A percentile compares a stretch with the other conserved stretches of the same genome.
Conservation (phyloP, 768 basidiomycete genomes). For the Antrodiella citrinella region DNA sequence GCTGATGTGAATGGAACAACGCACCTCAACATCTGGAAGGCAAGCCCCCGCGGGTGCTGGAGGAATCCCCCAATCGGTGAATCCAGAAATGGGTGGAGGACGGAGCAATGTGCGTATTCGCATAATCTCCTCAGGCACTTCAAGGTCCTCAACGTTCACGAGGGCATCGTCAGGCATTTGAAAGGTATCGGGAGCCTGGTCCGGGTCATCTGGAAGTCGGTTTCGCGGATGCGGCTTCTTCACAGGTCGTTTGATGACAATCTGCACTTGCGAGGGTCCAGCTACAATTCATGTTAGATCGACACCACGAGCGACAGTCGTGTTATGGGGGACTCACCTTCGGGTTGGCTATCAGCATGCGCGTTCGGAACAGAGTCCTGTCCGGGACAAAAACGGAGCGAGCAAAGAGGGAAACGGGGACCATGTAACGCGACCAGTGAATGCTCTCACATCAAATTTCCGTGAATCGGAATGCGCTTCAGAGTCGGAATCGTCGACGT, state of each 20-base stretch:
- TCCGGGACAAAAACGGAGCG: conserved; percentile 51
- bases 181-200: conserved; percentile 8
- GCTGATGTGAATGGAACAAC: no score
- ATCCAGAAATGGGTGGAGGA: conserved; percentile 57
- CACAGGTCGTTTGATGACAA: conserved; percentile 48
- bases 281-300: no score
- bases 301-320: no score
- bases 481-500: conserved; percentile 55
- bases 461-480: conserved; percentile 16
- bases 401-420: conserved; percentile 59
- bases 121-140: conserved; percentile 33
- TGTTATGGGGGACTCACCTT: conserved; percentile 38
- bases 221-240: conserved; percentile 43
- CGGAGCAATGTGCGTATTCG: conserved; percentile 47
- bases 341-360: conserved; percentile 27
- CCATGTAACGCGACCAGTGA: conserved; percentile 25
- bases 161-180: conserved; percentile 1
- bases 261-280: conserved; percentile 33
- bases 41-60: conserved; percentile 43
- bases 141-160: neutral
- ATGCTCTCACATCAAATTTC: conserved; percentile 53
- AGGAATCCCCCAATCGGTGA: conserved; percentile 75
- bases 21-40: conserved; percentile 57
- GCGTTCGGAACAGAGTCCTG: conserved; percentile 36
- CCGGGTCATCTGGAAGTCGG: conserved; percentile 38